Conservation (phyloP, 192 early-diverging fungal species). For the Coemansia sp. region DNA sequence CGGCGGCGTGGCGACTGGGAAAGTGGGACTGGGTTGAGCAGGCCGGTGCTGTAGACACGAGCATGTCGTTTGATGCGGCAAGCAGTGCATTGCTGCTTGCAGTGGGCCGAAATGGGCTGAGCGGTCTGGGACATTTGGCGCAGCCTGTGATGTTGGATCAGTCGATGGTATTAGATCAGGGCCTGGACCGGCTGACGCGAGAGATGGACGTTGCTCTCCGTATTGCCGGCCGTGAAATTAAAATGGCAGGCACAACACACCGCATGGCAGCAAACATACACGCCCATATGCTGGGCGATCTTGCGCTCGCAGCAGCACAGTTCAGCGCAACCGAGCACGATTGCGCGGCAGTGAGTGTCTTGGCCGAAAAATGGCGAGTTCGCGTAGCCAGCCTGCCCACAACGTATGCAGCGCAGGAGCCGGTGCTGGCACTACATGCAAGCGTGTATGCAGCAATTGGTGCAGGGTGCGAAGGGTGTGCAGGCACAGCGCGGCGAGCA, state of each 20-base stretch:
- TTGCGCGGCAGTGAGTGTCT: constrained; percentile 10
- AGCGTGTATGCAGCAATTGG: constrained; percentile 34
- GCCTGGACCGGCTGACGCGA: not conserved
- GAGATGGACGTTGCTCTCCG: constrained; percentile 8
- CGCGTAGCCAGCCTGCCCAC: constrained; percentile 33
- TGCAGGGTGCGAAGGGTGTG: constrained; percentile 1
- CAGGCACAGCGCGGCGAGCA: constrained; percentile 21
- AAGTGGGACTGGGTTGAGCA: constrained; percentile 45
- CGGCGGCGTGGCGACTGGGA: constrained; percentile 49
- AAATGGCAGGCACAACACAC: constrained; percentile 11
- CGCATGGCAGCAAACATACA: constrained; percentile 16
- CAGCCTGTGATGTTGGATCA: not conserved
- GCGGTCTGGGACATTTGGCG: constrained; percentile 9
- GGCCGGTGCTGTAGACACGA: not conserved
- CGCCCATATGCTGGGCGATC: constrained; percentile 52
- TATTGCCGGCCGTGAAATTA: constrained; percentile 25
- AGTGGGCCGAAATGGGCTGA: not conserved
- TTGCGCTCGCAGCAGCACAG: constrained; percentile 20
- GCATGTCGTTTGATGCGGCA: constrained; percentile 26
- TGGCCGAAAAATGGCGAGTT: constrained; percentile 38
- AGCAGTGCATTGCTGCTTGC: constrained; percentile 27
- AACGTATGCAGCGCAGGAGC: constrained; percentile 42
- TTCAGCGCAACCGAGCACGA: constrained; percentile 8
- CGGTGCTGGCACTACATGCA: constrained; percentile 45
- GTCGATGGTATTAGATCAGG: constrained; percentile 13